These are phyloP conservation scores for Cryptosporidium muris DNA, from an alignment of 169 alveolate species.

Conservation along the genomic window DNA sequence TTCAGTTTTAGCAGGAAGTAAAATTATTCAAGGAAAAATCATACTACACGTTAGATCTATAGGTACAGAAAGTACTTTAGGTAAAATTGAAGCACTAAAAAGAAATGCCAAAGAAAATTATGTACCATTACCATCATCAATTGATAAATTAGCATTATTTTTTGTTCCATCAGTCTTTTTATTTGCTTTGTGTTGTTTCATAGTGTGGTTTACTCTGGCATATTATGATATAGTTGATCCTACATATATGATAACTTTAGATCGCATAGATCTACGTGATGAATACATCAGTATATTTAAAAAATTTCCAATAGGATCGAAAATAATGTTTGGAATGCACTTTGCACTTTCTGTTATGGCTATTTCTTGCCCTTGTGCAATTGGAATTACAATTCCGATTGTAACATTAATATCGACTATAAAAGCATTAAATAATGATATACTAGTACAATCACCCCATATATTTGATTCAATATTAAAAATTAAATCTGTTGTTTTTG, in stretches of 20 bases:
- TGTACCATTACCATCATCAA: constrained; percentile 14
- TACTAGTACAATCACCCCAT: constrained; percentile 33
- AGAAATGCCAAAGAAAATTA: constrained; percentile 36
- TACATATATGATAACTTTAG: constrained; percentile 25
- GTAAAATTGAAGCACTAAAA: constrained; percentile 47
- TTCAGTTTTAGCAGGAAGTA: constrained; percentile 34
- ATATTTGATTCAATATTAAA: constrained; percentile 9
- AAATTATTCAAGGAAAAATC: constrained; percentile 14
- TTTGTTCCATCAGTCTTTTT: constrained; percentile 28
- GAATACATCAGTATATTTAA: neutral
- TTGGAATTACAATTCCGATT: constrained; percentile 63
- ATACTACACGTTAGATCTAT: constrained; percentile 14
- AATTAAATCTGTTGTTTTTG: constrained; percentile 27
- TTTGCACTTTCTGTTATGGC: constrained; percentile 60
- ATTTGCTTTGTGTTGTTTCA: constrained; percentile 7
- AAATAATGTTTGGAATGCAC: constrained; percentile 55
- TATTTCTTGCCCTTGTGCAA: constrained; percentile 64
- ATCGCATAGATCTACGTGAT: constrained; percentile 11
- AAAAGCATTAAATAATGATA: constrained; percentile 47
- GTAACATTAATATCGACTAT: constrained; percentile 46
- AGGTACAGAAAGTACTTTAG: constrained; percentile 64
- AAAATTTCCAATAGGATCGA: constrained; percentile 38
- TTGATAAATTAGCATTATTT: constrained; percentile 41
- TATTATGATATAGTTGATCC: constrained; percentile 33
- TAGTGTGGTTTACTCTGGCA: constrained; percentile 52